Percentiles rank a stretch among this genome's conserved stretches.
Conservation (phyloP, 768 basidiomycete species). For the Tulasnella sp. region DNA sequence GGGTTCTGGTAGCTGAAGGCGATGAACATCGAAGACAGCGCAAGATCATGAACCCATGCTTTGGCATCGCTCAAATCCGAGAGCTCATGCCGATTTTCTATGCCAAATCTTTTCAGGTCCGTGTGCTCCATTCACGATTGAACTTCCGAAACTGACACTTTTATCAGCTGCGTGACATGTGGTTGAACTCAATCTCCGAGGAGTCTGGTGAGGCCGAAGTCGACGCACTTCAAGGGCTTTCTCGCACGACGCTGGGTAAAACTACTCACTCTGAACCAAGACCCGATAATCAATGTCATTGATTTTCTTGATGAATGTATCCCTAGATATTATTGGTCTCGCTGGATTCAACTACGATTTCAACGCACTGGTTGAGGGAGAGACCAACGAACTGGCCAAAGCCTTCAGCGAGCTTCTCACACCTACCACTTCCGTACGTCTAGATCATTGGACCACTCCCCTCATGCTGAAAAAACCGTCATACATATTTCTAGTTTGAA, state of each 20-base stretch:
- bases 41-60: constrained; percentile 42
- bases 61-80: constrained; percentile 47
- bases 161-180: constrained; percentile 10
- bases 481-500: not conserved
- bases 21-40: constrained; percentile 11
- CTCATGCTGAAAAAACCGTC: too few species aligned
- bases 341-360: constrained; percentile 30
- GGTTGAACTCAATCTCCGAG: not conserved
- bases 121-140: not conserved
- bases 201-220: not conserved
- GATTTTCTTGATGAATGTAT: not conserved
- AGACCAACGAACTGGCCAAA: constrained; percentile 26
- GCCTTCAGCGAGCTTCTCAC: constrained; percentile 26
- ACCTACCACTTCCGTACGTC: not conserved
- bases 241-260: constrained; percentile 17
- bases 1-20: not conserved
- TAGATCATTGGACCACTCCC: too few species aligned
- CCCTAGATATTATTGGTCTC: constrained; percentile 22
- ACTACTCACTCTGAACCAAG: too few species aligned
- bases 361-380: constrained; percentile 24
- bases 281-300: too few species aligned
- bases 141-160: not conserved
- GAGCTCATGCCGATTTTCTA: constrained; percentile 47
- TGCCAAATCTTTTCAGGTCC: constrained; percentile 43
- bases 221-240: constrained; percentile 5